Percentiles rank a stretch among this genome's conserved stretches.
These are phyloP conservation scores for Hordeum pubiflorum DNA, from an alignment of 202 grass and related monocot genomes.

Conservation along the genomic window DNA sequence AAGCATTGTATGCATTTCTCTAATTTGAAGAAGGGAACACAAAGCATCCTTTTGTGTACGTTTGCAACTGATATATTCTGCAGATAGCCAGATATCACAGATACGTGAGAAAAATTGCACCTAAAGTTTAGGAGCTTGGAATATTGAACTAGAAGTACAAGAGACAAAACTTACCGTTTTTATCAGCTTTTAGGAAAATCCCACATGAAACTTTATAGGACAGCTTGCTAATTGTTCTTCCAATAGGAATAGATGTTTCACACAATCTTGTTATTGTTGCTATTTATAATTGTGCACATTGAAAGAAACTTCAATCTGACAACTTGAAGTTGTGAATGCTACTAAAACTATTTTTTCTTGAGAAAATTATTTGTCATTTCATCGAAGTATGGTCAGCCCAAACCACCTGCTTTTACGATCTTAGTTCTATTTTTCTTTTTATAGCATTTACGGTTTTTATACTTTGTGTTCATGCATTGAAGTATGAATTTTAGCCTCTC, in stretches of 20 bases:
- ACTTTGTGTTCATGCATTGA: background rate
- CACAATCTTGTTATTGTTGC: background rate
- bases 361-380: background rate
- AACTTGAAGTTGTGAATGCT: background rate
- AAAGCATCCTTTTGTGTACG: background rate
- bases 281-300: background rate
- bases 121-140: background rate
- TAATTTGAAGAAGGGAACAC: slow-evolving; percentile 8
- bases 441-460: background rate
- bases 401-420: background rate
- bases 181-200: background rate
- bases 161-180: background rate
- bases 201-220: background rate
- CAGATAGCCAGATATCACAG: background rate
- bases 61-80: background rate
- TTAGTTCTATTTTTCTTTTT: background rate
- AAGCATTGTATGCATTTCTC: background rate
- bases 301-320: background rate
- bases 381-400: background rate
- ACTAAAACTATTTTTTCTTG: background rate
- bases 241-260: background rate
- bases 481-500: background rate
- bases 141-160: slow-evolving; percentile 2
- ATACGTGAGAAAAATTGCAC: background rate
- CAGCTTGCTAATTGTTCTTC: background rate